Evolutionary conservation across 768 basidiomycete genomes (phyloP), one percentile per base, ranked within the genome.

Genomic region (Mycena haematopus): DNA sequence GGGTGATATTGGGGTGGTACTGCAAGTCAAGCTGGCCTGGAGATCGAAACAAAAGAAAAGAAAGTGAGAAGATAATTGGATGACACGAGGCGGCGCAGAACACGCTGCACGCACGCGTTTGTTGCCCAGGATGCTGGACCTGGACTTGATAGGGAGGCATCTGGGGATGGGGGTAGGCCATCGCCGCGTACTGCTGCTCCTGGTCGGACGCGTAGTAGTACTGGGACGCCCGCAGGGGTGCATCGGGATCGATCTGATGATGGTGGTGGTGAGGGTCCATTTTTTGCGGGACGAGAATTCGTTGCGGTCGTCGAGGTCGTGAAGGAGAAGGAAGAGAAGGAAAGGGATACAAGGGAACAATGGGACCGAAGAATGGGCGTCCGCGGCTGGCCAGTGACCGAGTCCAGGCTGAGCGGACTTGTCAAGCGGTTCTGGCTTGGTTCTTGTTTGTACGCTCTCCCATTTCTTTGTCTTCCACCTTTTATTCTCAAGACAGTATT

Each of bases 21-120:
- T 75, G 76, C 65, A 91, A 78, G 75, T 92, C 89, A 66, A 89
- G 80, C 76, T 84, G 86, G 74, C 84, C 87, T 90, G 77, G 6
- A 50, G 14, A 31, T 31, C 9, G 72, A 78, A 80, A 76, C 36
- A 76, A 78, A 73, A 77, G 75, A 72, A 80, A 81, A 4, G n/a
- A 70, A 52, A 35, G 46, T 47, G n/a, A 47, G n/a, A 31, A 38
- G 70, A 82, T 82, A 80, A 87, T 86, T 82, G 84, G 86, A 88
- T 86, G 81, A 79, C 84, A 88, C 82, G 85, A 68, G 67, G 65
- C 53, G 40, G 27, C 24, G 31, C 66, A 52, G 69, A 56, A 77
- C 53, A 78, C 78, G 79, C 77, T 75, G 73, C 73, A 90, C 89
- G 82, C 88, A 88, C 91, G 90, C 80, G 89, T 78, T 80, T 84